phyloP scores from a whole-genome alignment of 352 stramenopile genomes.

The Globisporangium okanoganense region DNA sequence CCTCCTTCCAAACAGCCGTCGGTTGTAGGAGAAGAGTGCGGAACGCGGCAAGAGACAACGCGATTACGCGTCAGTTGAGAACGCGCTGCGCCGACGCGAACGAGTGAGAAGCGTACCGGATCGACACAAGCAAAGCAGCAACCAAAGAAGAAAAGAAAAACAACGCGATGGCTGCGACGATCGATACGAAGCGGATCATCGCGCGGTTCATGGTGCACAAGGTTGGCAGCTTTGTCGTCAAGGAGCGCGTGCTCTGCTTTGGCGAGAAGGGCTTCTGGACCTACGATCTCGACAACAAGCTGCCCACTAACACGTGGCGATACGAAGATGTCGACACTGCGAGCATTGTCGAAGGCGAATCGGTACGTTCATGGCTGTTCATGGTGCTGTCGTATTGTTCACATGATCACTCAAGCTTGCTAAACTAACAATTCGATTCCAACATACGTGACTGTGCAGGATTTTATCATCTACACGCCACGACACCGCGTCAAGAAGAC shows the following conservation, averaged over 20 bases:
- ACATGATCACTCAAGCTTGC: not conserved
- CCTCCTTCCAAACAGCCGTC: not conserved
- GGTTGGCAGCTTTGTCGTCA: slow-evolving; percentile 79
- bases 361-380: slow-evolving; percentile 15
- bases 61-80: not conserved
- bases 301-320: slow-evolving; percentile 77
- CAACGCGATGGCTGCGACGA: not conserved
- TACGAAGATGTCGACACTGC: slow-evolving; percentile 75
- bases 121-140: not conserved
- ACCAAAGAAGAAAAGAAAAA: not conserved
- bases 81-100: not conserved
- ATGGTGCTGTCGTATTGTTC: not conserved
- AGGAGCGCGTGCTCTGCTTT: slow-evolving; percentile 82
- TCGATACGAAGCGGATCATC: slow-evolving; percentile 59
- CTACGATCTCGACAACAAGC: slow-evolving; percentile 61
- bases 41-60: too few species aligned
- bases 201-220: slow-evolving; percentile 85
- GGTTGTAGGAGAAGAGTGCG: not conserved
- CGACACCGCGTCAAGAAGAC: slow-evolving; percentile 81
- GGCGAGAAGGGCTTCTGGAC: slow-evolving; percentile 70
- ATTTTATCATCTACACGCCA: slow-evolving; percentile 75
- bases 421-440: not conserved
- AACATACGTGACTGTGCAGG: slow-evolving; percentile 14
- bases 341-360: slow-evolving; percentile 62
- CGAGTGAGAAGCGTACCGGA: not conserved